These are phyloP conservation scores for Stachybotrys chartarum DNA, from an alignment of 2,329 filamentous ascomycete species.

Conservation along the genomic window DNA sequence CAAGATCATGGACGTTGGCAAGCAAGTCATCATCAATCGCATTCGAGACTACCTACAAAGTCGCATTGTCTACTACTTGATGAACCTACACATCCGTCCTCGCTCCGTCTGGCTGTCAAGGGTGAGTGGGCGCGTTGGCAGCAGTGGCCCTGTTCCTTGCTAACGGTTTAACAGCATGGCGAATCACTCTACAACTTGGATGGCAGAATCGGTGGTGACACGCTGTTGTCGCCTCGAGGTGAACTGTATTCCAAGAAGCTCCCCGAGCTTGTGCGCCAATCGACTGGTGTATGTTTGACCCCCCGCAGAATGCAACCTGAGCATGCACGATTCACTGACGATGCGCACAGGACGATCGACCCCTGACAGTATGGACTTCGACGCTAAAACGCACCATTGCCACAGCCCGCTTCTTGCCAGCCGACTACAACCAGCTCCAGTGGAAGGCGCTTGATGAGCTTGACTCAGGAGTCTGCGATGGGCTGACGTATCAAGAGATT, in stretches of 20 bases:
- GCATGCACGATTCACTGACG: background rate
- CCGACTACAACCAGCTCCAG: slow-evolving; percentile 85
- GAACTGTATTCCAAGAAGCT: slow-evolving; percentile 81
- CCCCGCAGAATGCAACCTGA: background rate
- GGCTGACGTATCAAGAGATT: slow-evolving; percentile 93
- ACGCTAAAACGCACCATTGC: slow-evolving; percentile 77
- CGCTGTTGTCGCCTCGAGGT: slow-evolving; percentile 76
- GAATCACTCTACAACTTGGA: slow-evolving; percentile 89
- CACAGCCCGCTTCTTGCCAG: slow-evolving; percentile 75
- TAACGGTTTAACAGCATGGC: slow-evolving; percentile 58
- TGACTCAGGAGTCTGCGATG: slow-evolving; percentile 93
- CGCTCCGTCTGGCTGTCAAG: slow-evolving; percentile 94
- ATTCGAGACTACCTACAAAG: slow-evolving; percentile 96
- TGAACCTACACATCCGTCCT: slow-evolving; percentile 96
- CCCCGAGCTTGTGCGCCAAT: slow-evolving; percentile 76
- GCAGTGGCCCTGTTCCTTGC: background rate
- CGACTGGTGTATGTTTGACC: slow-evolving; percentile 63
- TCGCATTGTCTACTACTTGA: slow-evolving; percentile 93
- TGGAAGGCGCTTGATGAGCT: slow-evolving; percentile 99
- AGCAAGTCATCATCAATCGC: slow-evolving; percentile 95
- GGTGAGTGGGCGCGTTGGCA: slow-evolving; percentile 42
- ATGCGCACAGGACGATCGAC: slow-evolving; percentile 44
- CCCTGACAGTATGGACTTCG: slow-evolving; percentile 56
- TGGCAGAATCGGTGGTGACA: slow-evolving; percentile 89
- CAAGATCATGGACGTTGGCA: slow-evolving; percentile 94